A percentile compares a stretch with the other conserved stretches of the same genome.
These are phyloP conservation scores for Ophiostoma sp. DNA, from an alignment of 2,329 filamentous ascomycete species.

Conservation along the genomic window DNA sequence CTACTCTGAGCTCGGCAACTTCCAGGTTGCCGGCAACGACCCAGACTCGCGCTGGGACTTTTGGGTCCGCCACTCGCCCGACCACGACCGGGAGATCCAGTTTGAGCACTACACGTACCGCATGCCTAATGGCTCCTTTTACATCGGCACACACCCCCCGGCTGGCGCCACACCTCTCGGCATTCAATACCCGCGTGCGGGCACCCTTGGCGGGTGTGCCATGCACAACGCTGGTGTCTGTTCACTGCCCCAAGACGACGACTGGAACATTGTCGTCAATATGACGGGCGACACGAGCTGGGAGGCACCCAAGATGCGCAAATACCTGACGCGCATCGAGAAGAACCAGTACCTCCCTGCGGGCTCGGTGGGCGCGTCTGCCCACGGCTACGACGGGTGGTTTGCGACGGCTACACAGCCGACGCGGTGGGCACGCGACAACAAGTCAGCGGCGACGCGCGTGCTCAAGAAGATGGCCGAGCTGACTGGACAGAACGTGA, in stretches of 20 bases:
- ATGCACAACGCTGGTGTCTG: background rate
- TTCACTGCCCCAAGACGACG: background rate
- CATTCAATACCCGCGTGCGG: background rate
- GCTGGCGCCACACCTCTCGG: background rate
- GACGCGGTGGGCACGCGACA: background rate
- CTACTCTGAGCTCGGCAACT: background rate
- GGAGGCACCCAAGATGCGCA: no score
- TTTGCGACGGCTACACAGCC: background rate
- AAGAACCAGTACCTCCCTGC: no score
- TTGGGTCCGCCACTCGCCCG: background rate
- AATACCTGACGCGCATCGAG: no score
- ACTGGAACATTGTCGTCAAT: background rate
- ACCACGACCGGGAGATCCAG: background rate
- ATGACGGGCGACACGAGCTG: no score
- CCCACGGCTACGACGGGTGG: no score
- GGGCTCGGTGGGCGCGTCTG: no score
- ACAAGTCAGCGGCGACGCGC: background rate
- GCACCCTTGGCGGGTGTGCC: background rate
- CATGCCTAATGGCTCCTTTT: background rate
- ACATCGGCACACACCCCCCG: background rate
- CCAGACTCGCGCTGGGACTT: background rate
- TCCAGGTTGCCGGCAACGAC: background rate
- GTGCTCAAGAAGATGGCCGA: conserved; percentile 33
- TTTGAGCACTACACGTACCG: background rate
- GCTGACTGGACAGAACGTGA: conserved; percentile 41